phyloP scores from a whole-genome alignment of 768 basidiomycete species.

The Rhizopogon vulgaris region DNA sequence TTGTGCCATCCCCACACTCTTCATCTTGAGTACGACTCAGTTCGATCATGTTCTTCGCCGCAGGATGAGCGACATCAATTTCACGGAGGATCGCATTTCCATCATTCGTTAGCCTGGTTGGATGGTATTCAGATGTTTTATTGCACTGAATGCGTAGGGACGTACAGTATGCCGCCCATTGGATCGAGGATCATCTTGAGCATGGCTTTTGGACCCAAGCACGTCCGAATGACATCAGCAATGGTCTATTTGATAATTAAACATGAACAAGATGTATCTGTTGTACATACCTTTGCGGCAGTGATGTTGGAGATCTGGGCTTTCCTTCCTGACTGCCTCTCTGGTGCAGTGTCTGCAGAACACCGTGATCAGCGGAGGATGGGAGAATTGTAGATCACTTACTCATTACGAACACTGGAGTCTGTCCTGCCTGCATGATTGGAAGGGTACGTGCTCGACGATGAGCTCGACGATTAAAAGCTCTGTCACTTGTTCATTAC shows the following conservation, averaged over 20 bases:
- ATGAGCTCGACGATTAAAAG: slow-evolving; percentile 25
- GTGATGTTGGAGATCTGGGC: slow-evolving; percentile 97
- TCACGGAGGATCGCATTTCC: slow-evolving; percentile 98
- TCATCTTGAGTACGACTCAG: slow-evolving; percentile 96
- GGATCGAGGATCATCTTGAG: slow-evolving; percentile 99
- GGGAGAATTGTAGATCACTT: slow-evolving; percentile 13
- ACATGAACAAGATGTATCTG: neutral
- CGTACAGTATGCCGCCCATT: slow-evolving; percentile 96
- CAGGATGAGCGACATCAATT: slow-evolving; percentile 98
- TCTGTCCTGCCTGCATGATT: slow-evolving; percentile 40
- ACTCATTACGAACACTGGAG: slow-evolving; percentile 86
- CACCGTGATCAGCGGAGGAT: neutral
- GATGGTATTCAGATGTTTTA: neutral
- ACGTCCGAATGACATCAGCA: slow-evolving; percentile 96
- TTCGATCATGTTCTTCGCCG: slow-evolving; percentile 99
- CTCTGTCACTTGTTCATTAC: slow-evolving; percentile 24
- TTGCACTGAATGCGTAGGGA: slow-evolving; percentile 7
- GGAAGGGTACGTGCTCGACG: neutral
- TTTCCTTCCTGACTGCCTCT: slow-evolving; percentile 90
- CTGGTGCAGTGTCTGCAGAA: slow-evolving; percentile 78
- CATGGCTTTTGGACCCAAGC: slow-evolving; percentile 97
- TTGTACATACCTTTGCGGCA: slow-evolving; percentile 75
- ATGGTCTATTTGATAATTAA: slow-evolving; percentile 58
- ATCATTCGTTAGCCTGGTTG: slow-evolving; percentile 83
- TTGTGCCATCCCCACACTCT: slow-evolving; percentile 98